Conservation (phyloP, 2,329 filamentous ascomycete species). For the Curvularia sp. region DNA sequence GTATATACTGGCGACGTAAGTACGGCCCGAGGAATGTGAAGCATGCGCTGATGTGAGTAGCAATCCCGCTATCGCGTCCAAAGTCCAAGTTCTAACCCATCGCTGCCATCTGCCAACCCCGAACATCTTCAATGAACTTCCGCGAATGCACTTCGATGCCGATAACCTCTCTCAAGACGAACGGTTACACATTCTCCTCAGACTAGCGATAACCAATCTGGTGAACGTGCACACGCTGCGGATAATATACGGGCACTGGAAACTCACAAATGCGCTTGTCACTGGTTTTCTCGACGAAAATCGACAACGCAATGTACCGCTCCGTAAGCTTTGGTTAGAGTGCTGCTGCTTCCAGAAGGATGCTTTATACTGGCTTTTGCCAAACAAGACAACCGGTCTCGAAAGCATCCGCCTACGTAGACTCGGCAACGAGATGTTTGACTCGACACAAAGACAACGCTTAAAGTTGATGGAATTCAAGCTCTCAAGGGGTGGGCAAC, state of each 20-base stretch:
- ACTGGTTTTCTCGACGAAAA: slow-evolving; percentile 50
- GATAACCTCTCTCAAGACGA: slow-evolving; percentile 52
- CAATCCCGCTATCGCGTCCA: slow-evolving; percentile 52
- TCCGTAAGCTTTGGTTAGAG: slow-evolving; percentile 57
- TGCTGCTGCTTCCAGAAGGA: slow-evolving; percentile 49
- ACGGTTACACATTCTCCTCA: slow-evolving; percentile 51
- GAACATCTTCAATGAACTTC: slow-evolving; percentile 55
- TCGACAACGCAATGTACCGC: slow-evolving; percentile 35
- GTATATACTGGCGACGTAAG: slow-evolving; percentile 51
- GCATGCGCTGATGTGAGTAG: slow-evolving; percentile 30
- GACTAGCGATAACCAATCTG: slow-evolving; percentile 51
- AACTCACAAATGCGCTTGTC: slow-evolving; percentile 51
- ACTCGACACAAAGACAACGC: slow-evolving; percentile 16
- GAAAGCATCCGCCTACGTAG: slow-evolving; percentile 54
- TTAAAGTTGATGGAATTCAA: slow-evolving; percentile 36
- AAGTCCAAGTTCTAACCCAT: slow-evolving; percentile 55
- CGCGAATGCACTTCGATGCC: slow-evolving; percentile 50
- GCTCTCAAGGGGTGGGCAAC: slow-evolving; percentile 43
- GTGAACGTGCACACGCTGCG: slow-evolving; percentile 55
- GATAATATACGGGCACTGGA: slow-evolving; percentile 55
- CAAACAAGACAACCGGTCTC: slow-evolving; percentile 42
- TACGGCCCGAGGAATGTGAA: background rate
- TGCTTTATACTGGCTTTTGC: slow-evolving; percentile 22
- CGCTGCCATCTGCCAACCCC: slow-evolving; percentile 57
- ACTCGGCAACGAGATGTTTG: slow-evolving; percentile 41